Conservation (phyloP, 768 basidiomycete genomes). For the Phanerodontia chrysosporium region DNA sequence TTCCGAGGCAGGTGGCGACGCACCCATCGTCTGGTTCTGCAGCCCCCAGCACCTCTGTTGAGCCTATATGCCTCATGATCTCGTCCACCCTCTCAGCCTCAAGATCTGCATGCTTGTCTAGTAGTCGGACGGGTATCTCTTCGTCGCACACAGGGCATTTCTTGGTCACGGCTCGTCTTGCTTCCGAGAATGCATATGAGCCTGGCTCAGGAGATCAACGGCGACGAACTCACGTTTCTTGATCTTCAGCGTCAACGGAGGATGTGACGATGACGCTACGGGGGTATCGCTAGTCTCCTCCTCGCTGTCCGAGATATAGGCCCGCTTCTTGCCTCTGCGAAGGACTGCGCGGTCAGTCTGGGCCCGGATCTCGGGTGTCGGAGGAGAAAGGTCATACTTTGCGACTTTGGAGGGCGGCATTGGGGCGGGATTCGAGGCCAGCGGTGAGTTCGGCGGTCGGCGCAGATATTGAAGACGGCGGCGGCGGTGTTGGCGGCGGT, state of each 20-base stretch:
- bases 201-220: neutral
- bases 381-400: slow-evolving; percentile 25
- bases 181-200: slow-evolving; percentile 28
- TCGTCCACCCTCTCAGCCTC: slow-evolving; percentile 68
- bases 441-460: neutral
- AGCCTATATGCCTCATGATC: slow-evolving; percentile 61
- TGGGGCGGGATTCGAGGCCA: slow-evolving; percentile 18
- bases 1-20: slow-evolving; percentile 18
- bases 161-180: slow-evolving; percentile 70
- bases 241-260: slow-evolving; percentile 40
- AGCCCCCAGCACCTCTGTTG: slow-evolving; percentile 48
- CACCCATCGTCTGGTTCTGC: slow-evolving; percentile 56
- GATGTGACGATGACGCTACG: slow-evolving; percentile 31
- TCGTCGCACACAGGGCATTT: slow-evolving; percentile 75
- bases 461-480: neutral
- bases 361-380: slow-evolving; percentile 5
- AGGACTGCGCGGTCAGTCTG: neutral
- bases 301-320: slow-evolving; percentile 27
- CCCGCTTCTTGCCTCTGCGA: slow-evolving; percentile 48
- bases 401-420: slow-evolving; percentile 14
- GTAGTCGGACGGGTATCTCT: slow-evolving; percentile 66
- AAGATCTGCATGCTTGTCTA: slow-evolving; percentile 57
- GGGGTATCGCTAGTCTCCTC: slow-evolving; percentile 27
- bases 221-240: slow-evolving; percentile 37
- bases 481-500: neutral